These are phyloP conservation scores for Irpex lacteus DNA, from an alignment of 1,284 basidiomycete species.

Conservation along the genomic window DNA sequence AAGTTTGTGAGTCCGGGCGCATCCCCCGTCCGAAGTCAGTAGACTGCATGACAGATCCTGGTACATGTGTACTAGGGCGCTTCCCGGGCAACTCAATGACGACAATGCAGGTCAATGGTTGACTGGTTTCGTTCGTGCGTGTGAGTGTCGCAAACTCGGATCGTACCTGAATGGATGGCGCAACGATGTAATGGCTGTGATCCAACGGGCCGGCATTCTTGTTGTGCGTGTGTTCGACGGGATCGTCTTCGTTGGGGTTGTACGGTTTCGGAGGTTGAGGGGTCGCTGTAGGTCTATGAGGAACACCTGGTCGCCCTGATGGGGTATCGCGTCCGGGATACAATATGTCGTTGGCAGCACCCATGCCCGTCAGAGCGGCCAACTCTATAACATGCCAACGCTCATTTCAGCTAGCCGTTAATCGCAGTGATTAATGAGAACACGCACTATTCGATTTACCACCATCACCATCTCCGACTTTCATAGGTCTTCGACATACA, in stretches of 20 bases:
- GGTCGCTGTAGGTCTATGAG: slow-evolving; percentile 26
- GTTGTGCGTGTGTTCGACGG: slow-evolving; percentile 54
- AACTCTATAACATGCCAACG: slow-evolving; percentile 53
- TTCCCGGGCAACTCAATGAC: slow-evolving; percentile 85
- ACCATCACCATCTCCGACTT: slow-evolving; percentile 79
- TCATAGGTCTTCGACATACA: slow-evolving; percentile 94
- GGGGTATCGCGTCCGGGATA: slow-evolving; percentile 67
- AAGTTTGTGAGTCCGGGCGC: slow-evolving; percentile 18
- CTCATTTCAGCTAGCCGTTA: background rate
- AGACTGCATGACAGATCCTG: slow-evolving; percentile 52
- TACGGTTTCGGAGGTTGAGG: slow-evolving; percentile 46
- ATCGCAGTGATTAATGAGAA: background rate
- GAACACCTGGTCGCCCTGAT: background rate
- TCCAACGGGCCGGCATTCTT: slow-evolving; percentile 46
- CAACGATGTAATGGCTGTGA: slow-evolving; percentile 68
- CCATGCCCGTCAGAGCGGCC: slow-evolving; percentile 86
- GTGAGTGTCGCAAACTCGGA: slow-evolving; percentile 85
- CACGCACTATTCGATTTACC: slow-evolving; percentile 84
- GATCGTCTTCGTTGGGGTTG: slow-evolving; percentile 79
- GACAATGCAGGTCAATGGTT: slow-evolving; percentile 87
- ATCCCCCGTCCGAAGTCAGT: slow-evolving; percentile 34
- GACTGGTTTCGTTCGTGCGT: slow-evolving; percentile 67
- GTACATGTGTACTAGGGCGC: slow-evolving; percentile 52
- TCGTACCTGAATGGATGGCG: slow-evolving; percentile 85
- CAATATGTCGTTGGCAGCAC: slow-evolving; percentile 50